phyloP scores from a whole-genome alignment of 2,329 filamentous ascomycete genomes.

The Aspergillus versicolor region DNA sequence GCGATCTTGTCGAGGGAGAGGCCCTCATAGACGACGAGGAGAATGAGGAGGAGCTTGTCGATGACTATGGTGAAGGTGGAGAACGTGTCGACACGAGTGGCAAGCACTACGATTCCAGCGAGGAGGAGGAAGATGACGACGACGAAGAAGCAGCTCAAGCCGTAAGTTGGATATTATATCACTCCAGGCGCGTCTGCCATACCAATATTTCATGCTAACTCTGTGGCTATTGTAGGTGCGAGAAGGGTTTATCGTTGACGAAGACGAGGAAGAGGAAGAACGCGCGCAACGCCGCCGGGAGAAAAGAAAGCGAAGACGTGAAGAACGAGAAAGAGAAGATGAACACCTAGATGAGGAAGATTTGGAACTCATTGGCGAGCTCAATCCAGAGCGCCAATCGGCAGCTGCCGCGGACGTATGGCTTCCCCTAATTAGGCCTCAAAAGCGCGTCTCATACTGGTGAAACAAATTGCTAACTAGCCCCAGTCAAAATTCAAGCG shows the following conservation, averaged over 20 bases:
- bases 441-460: not conserved
- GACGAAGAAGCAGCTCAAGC: conserved; percentile 80
- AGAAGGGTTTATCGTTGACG: conserved; percentile 94
- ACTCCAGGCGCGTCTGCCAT: not conserved
- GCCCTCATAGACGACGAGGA: conserved; percentile 84
- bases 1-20: conserved; percentile 76
- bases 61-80: conserved; percentile 65
- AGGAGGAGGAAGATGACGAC: conserved; percentile 89
- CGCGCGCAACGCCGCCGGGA: conserved; percentile 61
- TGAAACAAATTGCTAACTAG: conserved; percentile 8
- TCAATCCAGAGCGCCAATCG: conserved; percentile 67
- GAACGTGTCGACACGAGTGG: conserved; percentile 38
- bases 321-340: conserved; percentile 80
- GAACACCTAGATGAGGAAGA: conserved; percentile 90
- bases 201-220: conserved; percentile 14
- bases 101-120: conserved; percentile 72
- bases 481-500: conserved; percentile 87
- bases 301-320: conserved; percentile 72
- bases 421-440: conserved; percentile 1
- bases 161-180: conserved; percentile 48
- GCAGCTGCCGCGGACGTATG: conserved; percentile 69
- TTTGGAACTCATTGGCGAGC: conserved; percentile 88
- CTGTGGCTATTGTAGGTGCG: conserved; percentile 61
- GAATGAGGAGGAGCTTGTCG: conserved; percentile 79
- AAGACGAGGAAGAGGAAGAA: conserved; percentile 77